Evolutionary conservation across 164 flowering plant genomes (phyloP).

Genomic region (Stephania yunnanensis): DNA sequence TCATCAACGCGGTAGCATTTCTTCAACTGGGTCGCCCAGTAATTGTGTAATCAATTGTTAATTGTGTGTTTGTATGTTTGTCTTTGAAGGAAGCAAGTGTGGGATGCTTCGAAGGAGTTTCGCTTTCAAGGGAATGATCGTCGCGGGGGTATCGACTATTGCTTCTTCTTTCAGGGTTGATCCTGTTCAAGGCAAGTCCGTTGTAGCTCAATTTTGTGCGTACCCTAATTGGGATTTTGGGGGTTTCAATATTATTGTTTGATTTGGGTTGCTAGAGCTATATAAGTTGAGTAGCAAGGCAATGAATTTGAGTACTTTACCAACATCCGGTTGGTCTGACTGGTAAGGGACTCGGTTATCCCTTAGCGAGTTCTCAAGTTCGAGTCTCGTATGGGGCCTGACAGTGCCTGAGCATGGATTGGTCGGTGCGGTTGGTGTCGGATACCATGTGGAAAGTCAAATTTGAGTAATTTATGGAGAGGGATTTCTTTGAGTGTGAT

Average conservation of each 20-base stretch:
- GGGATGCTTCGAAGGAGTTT: conserved; percentile 66
- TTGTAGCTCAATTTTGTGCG: background rate
- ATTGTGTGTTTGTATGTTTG: too few species aligned
- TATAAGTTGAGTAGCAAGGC: too few species aligned
- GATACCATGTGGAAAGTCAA: background rate
- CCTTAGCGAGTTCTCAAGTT: too few species aligned
- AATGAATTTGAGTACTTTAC: background rate
- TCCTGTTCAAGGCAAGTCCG: conserved; percentile 45
- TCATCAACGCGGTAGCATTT: conserved; percentile 13
- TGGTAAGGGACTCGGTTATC: too few species aligned
- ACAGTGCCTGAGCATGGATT: background rate
- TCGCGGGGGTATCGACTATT: conserved; percentile 52
- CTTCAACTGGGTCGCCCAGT: background rate
- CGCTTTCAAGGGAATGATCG: conserved; percentile 49
- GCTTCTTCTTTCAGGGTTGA: conserved; percentile 40
- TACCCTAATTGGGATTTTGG: too few species aligned
- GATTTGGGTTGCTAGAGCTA: too few species aligned
- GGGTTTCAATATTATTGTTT: too few species aligned
- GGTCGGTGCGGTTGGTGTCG: background rate
- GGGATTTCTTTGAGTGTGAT: background rate
- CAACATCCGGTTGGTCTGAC: background rate
- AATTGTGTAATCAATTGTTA: too few species aligned
- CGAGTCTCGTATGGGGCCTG: background rate
- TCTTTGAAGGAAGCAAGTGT: conserved; percentile 45
- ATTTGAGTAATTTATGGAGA: background rate